phyloP scores from a whole-genome alignment of 768 basidiomycete genomes.

The Lactifluus piperatus region DNA sequence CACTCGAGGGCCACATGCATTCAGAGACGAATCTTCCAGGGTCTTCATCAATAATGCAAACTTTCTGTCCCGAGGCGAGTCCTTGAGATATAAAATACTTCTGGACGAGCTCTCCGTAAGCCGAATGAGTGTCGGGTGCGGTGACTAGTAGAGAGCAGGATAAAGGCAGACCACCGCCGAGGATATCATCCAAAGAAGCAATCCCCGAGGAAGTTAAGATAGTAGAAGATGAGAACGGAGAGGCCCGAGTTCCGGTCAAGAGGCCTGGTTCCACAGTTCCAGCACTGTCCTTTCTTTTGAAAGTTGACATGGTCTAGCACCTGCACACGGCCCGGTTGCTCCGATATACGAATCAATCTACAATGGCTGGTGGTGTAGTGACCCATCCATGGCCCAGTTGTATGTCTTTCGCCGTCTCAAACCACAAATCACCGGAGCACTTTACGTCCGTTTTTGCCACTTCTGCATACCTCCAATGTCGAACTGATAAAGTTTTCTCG shows the following conservation, averaged over 20 bases:
- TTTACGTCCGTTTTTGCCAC: conserved; percentile 8
- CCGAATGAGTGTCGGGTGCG: conserved; percentile 80
- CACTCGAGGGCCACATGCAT: conserved; percentile 70
- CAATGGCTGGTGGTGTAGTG: too few relatives aligned
- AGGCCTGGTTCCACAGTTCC: conserved; percentile 32
- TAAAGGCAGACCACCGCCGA: conserved; percentile 86
- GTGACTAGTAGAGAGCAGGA: conserved; percentile 64
- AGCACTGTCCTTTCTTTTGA: conserved; percentile 54
- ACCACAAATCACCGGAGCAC: conserved; percentile 9
- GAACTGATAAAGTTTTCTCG: conserved; percentile 28
- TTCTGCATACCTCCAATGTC: not conserved
- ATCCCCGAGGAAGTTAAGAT: conserved; percentile 77
- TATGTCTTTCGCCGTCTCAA: conserved; percentile 6
- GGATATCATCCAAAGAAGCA: conserved; percentile 88
- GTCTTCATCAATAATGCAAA: conserved; percentile 57
- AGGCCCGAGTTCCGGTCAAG: conserved; percentile 48
- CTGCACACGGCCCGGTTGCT: too few relatives aligned
- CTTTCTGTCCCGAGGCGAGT: conserved; percentile 57
- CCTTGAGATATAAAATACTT: conserved; percentile 91
- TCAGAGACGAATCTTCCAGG: conserved; percentile 51
- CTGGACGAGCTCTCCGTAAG: conserved; percentile 76
- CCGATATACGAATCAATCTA: too few relatives aligned
- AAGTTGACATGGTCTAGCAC: conserved; percentile 55
- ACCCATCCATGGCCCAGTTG: conserved; percentile 1
- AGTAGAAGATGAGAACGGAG: conserved; percentile 47